Evolutionary conservation across 2,329 filamentous ascomycete genomes (phyloP), one percentile per base, ranked within the genome.

Genomic region (Zymoseptoria crescenta): DNA sequence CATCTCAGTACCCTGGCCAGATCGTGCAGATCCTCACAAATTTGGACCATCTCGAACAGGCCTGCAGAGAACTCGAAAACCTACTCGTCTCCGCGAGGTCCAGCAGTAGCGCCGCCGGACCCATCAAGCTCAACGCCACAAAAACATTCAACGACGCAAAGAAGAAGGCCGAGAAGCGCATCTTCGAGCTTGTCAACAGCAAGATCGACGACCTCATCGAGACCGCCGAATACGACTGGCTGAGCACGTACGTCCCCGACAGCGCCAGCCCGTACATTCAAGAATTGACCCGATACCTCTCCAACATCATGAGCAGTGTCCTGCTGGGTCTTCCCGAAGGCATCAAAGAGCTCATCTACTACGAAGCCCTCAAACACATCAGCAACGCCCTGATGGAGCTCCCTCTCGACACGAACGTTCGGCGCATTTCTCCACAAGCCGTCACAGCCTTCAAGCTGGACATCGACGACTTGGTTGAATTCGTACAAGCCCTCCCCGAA

Each of bases 11-110:
- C 71, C 82, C 96, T 1, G 94, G 94, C 2, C 94, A 99, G 73
- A 97, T 99, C 64, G 94, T 99, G 24, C 94, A 99, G 72, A 99
- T 99, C 66, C 80, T 99, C 56, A 99, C 96, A 70, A 99, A 99
- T 70, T 78, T 99, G 19, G 93, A 97, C 72, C 91, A 99, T 74
- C 97, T 99, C 72, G 93, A 97, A 75, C 89, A 84, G 53, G 94
- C 94, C 4, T 97, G 94, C 71, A 84, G 86, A 67, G 91, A 97
- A 69, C 81, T 99, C 0, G 92, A 99, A 76, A 83, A 88, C 59
- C 81, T 96, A 1, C 81, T 99, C 45, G 91, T 93, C 56, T 83
- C 89, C 67, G 91, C 91, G 1, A 85, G 93, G 54, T 92, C 90
- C 7, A 91, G 90, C 5, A 87, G 85, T 10, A 90, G 88, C 0